Percentiles rank a stretch among this genome's conserved stretches.
Conservation (phyloP, 2,329 filamentous ascomycete species). For the Microcyclospora pomicola region DNA sequence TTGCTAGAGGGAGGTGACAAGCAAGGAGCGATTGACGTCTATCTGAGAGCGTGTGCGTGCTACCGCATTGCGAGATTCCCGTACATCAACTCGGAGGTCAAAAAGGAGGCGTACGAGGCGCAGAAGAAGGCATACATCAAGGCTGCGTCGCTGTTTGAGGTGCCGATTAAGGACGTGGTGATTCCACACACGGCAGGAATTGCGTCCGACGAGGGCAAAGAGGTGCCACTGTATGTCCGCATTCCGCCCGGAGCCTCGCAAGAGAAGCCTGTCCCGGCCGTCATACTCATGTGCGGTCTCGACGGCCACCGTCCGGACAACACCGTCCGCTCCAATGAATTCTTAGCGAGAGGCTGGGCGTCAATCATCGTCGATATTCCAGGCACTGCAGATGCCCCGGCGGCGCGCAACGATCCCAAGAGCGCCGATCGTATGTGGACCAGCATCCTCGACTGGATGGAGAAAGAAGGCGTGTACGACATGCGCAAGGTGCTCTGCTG, state of each 20-base stretch:
- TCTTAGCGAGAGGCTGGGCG: constrained; percentile 49
- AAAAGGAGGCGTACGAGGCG: constrained; percentile 20
- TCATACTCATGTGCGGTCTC: constrained; percentile 47
- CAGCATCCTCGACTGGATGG: constrained; percentile 49
- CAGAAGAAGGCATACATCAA: constrained; percentile 26
- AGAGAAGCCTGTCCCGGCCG: constrained; percentile 28
- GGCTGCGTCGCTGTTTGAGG: constrained; percentile 21
- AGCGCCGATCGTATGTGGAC: constrained; percentile 49
- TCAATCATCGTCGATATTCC: constrained; percentile 50
- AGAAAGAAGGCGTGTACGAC: constrained; percentile 38
- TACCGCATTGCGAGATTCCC: constrained; percentile 26
- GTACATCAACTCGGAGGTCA: constrained; percentile 24
- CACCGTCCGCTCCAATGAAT: constrained; percentile 46
- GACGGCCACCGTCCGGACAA: constrained; percentile 53
- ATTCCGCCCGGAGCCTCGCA: constrained; percentile 20
- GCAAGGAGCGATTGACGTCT: constrained; percentile 19
- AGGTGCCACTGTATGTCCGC: constrained; percentile 28
- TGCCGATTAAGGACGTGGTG: constrained; percentile 25
- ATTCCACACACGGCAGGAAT: constrained; percentile 26
- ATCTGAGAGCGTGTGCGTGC: constrained; percentile 24
- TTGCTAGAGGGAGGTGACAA: constrained; percentile 11
- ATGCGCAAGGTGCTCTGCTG: constrained; percentile 45
- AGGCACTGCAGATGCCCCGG: constrained; percentile 54
- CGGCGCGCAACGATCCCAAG: constrained; percentile 45
- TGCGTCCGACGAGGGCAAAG: constrained; percentile 21